phyloP scores from a whole-genome alignment of 1,284 basidiomycete species.

The Leccinum holopus region DNA sequence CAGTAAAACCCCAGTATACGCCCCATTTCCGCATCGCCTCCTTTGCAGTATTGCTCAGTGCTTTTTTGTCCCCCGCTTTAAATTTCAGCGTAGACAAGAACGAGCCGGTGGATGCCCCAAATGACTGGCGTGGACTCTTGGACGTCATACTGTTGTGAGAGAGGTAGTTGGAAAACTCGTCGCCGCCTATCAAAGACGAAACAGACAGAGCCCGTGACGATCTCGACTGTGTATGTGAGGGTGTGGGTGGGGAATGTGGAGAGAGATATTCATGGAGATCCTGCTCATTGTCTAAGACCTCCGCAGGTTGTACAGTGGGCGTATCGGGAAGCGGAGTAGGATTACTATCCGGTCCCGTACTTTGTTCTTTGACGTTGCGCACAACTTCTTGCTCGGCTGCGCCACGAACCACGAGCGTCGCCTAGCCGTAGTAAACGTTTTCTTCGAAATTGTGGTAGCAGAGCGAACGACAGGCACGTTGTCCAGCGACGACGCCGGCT shows the following conservation, averaged over 20 bases:
- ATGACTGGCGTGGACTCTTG: slow-evolving; percentile 31
- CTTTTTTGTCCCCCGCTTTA: slow-evolving; percentile 78
- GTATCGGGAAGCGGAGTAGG: slow-evolving; percentile 32
- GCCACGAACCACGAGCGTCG: slow-evolving; percentile 43
- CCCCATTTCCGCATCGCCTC: slow-evolving; percentile 90
- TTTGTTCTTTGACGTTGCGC: slow-evolving; percentile 11
- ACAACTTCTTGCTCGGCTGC: slow-evolving; percentile 21
- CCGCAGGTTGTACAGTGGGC: slow-evolving; percentile 14
- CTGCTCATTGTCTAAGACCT: slow-evolving; percentile 22
- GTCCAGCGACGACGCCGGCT: slow-evolving; percentile 15
- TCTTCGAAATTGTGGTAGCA: slow-evolving; percentile 16
- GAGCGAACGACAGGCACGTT: slow-evolving; percentile 19
- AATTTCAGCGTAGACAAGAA: slow-evolving; percentile 76
- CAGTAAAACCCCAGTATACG: slow-evolving; percentile 54
- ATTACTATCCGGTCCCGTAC: slow-evolving; percentile 3
- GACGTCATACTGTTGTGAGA: slow-evolving; percentile 32
- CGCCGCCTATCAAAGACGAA: slow-evolving; percentile 34
- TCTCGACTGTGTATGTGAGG: slow-evolving; percentile 21
- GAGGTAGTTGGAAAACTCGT: slow-evolving; percentile 25
- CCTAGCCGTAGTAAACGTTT: slow-evolving; percentile 19
- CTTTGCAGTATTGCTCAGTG: slow-evolving; percentile 74
- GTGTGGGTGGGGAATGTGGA: slow-evolving; percentile 25
- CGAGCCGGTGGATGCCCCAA: slow-evolving; percentile 41
- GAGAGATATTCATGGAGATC: slow-evolving; percentile 20
- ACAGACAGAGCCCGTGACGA: slow-evolving; percentile 30